These are phyloP conservation scores for Hansenula sp. DNA, from an alignment of 1,139 yeast genomes.

Conservation along the genomic window DNA sequence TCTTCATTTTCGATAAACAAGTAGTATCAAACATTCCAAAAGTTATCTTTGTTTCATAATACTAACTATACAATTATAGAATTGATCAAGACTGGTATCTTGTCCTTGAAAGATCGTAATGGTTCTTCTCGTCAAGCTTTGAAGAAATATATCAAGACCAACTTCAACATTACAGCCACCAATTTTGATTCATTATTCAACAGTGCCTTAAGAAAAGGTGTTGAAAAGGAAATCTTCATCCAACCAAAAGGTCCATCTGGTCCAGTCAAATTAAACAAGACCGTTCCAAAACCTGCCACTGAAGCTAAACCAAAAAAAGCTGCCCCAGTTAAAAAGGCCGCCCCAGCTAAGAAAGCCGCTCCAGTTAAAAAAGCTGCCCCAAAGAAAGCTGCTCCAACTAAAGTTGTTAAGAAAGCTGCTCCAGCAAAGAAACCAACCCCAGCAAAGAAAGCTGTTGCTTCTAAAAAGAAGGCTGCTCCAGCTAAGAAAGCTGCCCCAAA, in stretches of 20 bases:
- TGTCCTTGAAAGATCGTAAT: slow-evolving; percentile 71
- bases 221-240: slow-evolving; percentile 66
- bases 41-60: not conserved
- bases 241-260: slow-evolving; percentile 79
- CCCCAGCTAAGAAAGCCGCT: slow-evolving; percentile 21
- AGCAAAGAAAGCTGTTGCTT: slow-evolving; percentile 22
- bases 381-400: slow-evolving; percentile 17
- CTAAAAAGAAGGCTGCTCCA: slow-evolving; percentile 20
- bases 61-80: slow-evolving; percentile 36
- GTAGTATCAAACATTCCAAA: not conserved
- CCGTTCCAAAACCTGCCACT: slow-evolving; percentile 14
- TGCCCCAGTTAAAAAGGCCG: slow-evolving; percentile 14
- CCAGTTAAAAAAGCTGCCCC: slow-evolving; percentile 10
- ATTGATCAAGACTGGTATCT: slow-evolving; percentile 72
- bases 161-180: slow-evolving; percentile 53
- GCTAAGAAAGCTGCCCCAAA: slow-evolving; percentile 26
- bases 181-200: slow-evolving; percentile 79
- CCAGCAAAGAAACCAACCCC: slow-evolving; percentile 15
- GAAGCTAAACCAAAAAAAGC: slow-evolving; percentile 8
- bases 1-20: not conserved
- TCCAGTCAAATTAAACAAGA: slow-evolving; percentile 31
- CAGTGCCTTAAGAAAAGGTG: slow-evolving; percentile 77
- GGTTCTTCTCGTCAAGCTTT: slow-evolving; percentile 83
- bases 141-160: slow-evolving; percentile 66
- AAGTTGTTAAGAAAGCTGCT: slow-evolving; percentile 22